These are phyloP conservation scores for Apium graveolens DNA, from an alignment of 129 eudicot genomes.

Conservation along the genomic window DNA sequence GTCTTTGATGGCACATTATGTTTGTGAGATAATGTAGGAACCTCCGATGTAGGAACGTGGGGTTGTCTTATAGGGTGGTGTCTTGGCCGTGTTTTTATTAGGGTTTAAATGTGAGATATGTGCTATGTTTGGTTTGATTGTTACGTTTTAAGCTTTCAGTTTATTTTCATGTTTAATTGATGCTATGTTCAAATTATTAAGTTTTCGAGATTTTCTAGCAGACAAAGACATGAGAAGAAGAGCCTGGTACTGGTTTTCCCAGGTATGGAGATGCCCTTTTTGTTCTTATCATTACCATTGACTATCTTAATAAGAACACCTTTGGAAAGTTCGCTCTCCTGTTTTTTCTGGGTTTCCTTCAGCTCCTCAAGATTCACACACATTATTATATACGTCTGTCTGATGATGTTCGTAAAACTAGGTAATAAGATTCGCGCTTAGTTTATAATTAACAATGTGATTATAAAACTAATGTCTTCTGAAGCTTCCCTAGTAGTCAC, in stretches of 20 bases:
- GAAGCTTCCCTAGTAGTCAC: background rate
- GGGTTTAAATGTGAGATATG: too few species aligned
- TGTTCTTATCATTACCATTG: slow-evolving; percentile 15
- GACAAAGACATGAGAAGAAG: slow-evolving; percentile 9
- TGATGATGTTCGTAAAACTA: background rate
- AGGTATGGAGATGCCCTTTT: slow-evolving; percentile 12
- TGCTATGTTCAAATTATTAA: background rate
- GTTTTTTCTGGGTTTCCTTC: slow-evolving; percentile 16
- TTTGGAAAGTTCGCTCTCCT: slow-evolving; percentile 32
- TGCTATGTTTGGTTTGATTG: background rate
- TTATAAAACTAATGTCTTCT: background rate
- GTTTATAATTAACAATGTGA: background rate
- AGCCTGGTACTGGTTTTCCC: slow-evolving; percentile 7
- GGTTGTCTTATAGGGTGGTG: background rate
- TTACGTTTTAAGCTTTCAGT: background rate
- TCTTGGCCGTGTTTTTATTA: too few species aligned
- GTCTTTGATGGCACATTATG: background rate
- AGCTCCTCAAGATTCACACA: slow-evolving; percentile 5
- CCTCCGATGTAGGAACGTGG: background rate
- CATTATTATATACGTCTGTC: background rate
- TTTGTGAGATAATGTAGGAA: too few species aligned
- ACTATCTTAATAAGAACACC: slow-evolving; percentile 2
- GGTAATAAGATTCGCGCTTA: background rate
- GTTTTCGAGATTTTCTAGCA: background rate
- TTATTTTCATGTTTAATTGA: background rate